phyloP scores from a whole-genome alignment of 768 basidiomycete genomes.

The Dioszegia crocea region DNA sequence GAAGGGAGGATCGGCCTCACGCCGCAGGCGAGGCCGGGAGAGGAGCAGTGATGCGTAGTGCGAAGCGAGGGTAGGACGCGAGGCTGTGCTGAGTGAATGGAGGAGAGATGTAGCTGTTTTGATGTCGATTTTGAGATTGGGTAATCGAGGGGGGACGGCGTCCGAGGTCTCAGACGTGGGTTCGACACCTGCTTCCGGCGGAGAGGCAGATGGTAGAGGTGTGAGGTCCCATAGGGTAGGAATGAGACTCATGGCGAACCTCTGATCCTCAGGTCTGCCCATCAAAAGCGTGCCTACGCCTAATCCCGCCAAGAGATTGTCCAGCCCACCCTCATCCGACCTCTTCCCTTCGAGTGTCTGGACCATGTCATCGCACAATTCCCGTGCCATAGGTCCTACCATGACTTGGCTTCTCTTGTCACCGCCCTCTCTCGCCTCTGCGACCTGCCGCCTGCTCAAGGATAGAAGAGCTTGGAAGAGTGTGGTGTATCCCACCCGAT shows the following conservation, averaged over 20 bases:
- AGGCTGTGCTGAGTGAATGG: constrained; percentile 12
- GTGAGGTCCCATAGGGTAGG: constrained; percentile 16
- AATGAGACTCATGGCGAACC: constrained; percentile 20
- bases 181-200: neutral
- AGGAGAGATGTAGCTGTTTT: constrained; percentile 30
- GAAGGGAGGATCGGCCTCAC: constrained; percentile 16
- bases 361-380: constrained; percentile 8
- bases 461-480: constrained; percentile 19
- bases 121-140: constrained; percentile 20
- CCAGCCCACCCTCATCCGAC: constrained; percentile 6
- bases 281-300: constrained; percentile 13
- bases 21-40: constrained; percentile 4
- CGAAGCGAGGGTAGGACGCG: constrained; percentile 19
- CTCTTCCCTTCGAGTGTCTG: neutral
- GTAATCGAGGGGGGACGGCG: constrained; percentile 6
- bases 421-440: neutral
- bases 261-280: constrained; percentile 16
- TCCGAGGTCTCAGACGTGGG: neutral
- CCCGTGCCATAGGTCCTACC: constrained; percentile 16
- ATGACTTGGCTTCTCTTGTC: neutral
- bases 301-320: constrained; percentile 15
- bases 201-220: constrained; percentile 13
- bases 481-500: constrained; percentile 37
- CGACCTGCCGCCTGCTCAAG: neutral
- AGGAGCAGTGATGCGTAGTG: constrained; percentile 33